These are phyloP conservation scores for Aspergillus ochraceoroseus DNA, from an alignment of 2,329 filamentous ascomycete species.

Conservation along the genomic window DNA sequence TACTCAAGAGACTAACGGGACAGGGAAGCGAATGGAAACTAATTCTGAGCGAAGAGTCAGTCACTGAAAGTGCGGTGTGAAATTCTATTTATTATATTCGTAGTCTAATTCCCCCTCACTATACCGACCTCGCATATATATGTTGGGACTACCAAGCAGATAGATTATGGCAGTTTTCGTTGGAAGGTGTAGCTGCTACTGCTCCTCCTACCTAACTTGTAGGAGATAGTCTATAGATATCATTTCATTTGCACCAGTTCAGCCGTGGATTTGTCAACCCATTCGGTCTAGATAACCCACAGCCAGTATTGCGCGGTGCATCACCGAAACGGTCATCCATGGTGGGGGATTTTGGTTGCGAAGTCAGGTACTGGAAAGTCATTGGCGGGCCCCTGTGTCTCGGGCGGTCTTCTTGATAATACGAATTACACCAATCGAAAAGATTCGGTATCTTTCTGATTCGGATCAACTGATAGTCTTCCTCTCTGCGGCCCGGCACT, in stretches of 20 bases:
- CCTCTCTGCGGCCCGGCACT: slow-evolving; percentile 13
- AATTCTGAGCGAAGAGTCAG: no score
- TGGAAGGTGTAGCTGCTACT: no score
- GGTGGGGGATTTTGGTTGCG: slow-evolving; percentile 12
- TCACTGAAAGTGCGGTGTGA: no score
- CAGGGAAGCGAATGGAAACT: no score
- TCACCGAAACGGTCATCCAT: slow-evolving; percentile 7
- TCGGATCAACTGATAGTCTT: slow-evolving; percentile 31
- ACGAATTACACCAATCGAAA: slow-evolving; percentile 27
- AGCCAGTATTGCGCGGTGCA: slow-evolving; percentile 6
- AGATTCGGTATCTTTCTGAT: slow-evolving; percentile 37
- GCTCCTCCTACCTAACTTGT: no score
- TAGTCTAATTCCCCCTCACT: no score
- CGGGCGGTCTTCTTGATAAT: slow-evolving; percentile 37
- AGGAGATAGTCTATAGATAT: neutral
- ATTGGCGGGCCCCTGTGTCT: slow-evolving; percentile 27
- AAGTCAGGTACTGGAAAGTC: slow-evolving; percentile 5
- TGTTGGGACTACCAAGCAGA: no score
- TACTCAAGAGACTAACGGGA: no score
- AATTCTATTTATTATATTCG: no score
- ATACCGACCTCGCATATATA: no score
- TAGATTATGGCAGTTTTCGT: no score
- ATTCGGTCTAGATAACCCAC: slow-evolving; percentile 18
- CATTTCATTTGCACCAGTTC: slow-evolving; percentile 5
- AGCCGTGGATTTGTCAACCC: slow-evolving; percentile 22